A percentile compares a stretch with the other conserved stretches of the same genome.
Conservation (phyloP, 2,329 filamentous ascomycete genomes). For the Blastomyces percursus region DNA sequence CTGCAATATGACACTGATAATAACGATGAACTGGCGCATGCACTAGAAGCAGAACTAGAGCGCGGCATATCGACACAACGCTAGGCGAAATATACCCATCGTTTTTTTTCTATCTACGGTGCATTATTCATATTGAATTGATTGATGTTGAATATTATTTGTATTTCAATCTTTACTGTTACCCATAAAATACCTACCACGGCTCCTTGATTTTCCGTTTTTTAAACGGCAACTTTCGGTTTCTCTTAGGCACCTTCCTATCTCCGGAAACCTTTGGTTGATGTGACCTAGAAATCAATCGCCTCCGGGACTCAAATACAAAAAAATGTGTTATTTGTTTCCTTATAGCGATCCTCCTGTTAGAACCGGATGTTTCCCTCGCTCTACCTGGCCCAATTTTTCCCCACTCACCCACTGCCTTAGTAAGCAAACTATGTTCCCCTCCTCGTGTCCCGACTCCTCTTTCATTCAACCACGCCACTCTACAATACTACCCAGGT, state of each 20-base stretch:
- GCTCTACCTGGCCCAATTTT: not conserved
- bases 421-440: not conserved
- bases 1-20: constrained; percentile 1
- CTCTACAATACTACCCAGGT: not conserved
- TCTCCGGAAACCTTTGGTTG: not conserved
- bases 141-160: not conserved
- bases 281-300: not conserved
- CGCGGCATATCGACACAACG: not conserved
- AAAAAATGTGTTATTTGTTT: not conserved
- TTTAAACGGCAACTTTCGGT: not conserved
- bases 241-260: not conserved
- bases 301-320: not conserved
- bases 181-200: constrained; percentile 7
- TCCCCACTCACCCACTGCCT: not conserved
- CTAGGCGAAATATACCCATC: not conserved
- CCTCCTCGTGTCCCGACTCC: not conserved
- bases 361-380: too few species aligned
- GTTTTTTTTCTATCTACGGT: not conserved
- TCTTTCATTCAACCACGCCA: not conserved
- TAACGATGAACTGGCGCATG: constrained; percentile 19
- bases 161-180: not conserved
- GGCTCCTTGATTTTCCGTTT: not conserved
- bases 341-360: not conserved
- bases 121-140: not conserved
- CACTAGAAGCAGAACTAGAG: constrained; percentile 21